Evolutionary conservation across 495 filamentous ascomycete genomes (phyloP).

Genomic region (Rostrohypoxylon terebratum): DNA sequence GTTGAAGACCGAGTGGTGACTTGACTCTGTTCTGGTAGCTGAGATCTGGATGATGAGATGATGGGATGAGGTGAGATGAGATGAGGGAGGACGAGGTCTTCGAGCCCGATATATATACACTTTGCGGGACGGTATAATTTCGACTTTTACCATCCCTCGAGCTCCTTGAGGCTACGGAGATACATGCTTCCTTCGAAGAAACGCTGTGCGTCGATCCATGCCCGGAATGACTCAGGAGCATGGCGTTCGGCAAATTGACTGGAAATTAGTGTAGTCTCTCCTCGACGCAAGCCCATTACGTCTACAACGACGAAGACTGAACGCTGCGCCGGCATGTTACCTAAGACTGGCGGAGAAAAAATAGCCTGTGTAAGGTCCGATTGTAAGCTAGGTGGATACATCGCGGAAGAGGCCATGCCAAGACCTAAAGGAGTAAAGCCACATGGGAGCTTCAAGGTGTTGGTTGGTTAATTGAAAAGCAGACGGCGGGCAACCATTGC

Average conservation of each 20-base stretch:
- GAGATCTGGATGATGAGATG: too few species aligned
- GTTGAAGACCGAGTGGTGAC: conserved; percentile 2
- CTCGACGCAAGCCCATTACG: conserved; percentile 13
- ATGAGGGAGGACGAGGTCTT: background rate
- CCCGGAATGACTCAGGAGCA: conserved; percentile 20
- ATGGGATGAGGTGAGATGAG: background rate
- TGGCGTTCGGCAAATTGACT: conserved; percentile 24
- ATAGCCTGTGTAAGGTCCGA: conserved; percentile 11
- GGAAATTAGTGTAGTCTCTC: conserved; percentile 9
- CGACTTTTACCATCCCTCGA: background rate
- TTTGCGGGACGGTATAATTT: background rate
- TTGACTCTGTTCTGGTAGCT: conserved; percentile 1
- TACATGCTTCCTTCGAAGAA: conserved; percentile 12
- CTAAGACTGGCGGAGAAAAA: conserved; percentile 3
- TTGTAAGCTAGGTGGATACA: conserved; percentile 25
- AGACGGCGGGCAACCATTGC: conserved; percentile 54
- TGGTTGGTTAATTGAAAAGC: conserved; percentile 49
- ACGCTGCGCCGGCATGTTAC: conserved; percentile 9
- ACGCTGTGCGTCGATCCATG: background rate
- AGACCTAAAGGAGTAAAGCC: conserved; percentile 33
- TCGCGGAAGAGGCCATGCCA: conserved; percentile 42
- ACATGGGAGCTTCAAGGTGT: conserved; percentile 11
- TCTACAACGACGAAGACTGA: conserved; percentile 9
- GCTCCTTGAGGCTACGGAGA: conserved; percentile 7
- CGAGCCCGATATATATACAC: conserved; percentile 33